Evolutionary conservation across 257 asterid genomes (phyloP).

Genomic region (Solanum corneliomulleri): DNA sequence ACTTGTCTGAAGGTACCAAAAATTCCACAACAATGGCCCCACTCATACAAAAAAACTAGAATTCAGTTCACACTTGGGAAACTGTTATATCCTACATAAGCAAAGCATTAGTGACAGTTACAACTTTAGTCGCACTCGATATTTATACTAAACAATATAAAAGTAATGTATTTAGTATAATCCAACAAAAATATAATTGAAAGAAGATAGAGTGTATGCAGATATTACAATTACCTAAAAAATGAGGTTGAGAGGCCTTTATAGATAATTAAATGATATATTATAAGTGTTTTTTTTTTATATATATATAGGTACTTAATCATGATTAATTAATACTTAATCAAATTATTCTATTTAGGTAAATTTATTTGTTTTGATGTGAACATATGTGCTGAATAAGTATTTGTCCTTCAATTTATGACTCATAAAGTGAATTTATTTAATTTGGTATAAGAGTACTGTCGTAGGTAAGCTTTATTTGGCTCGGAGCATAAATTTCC

Average conservation of each 20-base stretch:
- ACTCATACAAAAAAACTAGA: background rate
- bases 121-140: background rate
- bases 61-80: constrained; percentile 24
- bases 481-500: no score
- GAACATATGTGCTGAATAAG: background rate
- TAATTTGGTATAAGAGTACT: no score
- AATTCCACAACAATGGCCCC: constrained; percentile 33
- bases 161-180: background rate
- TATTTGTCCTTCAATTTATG: background rate
- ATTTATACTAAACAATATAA: background rate
- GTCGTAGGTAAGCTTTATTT: no score
- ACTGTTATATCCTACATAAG: constrained; percentile 11
- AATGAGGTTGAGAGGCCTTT: accelerated
- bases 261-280: no score
- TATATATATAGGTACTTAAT: no score
- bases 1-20: constrained; percentile 26
- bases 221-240: no score
- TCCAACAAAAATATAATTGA: accelerated
- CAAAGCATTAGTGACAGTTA: constrained; percentile 10
- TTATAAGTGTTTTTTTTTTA: no score
- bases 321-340: background rate
- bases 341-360: background rate
- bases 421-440: background rate
- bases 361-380: background rate
- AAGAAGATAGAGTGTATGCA: background rate